Evolutionary conservation across 2,329 filamentous ascomycete species (phyloP).

Genomic region (Colletotrichum graminicola): DNA sequence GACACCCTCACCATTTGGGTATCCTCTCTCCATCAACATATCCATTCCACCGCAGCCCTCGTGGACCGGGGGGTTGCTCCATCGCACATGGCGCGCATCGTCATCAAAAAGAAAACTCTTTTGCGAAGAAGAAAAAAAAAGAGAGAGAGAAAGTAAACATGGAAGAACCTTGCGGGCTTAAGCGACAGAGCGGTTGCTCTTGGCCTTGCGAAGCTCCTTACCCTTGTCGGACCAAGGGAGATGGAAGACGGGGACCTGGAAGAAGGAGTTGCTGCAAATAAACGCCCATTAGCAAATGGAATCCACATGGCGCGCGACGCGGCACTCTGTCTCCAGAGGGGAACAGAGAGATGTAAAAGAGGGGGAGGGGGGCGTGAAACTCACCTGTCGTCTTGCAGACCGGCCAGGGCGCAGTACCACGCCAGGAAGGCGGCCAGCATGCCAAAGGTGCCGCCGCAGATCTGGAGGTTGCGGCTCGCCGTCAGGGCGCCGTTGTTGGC

Average conservation of each 20-base stretch:
- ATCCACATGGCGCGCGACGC: slow-evolving; percentile 20
- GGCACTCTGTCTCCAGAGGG: not conserved
- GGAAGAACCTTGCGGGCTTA: not conserved
- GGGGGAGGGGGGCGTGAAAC: slow-evolving; percentile 45
- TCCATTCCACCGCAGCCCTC: not conserved
- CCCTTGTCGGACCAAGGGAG: slow-evolving; percentile 94
- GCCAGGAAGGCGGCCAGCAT: slow-evolving; percentile 83
- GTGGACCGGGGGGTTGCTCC: not conserved
- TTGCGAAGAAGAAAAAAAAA: too few species aligned
- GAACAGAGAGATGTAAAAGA: not conserved
- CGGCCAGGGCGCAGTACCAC: slow-evolving; percentile 89
- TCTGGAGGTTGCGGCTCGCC: slow-evolving; percentile 66
- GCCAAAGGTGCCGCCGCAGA: slow-evolving; percentile 84
- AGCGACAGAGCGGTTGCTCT: slow-evolving; percentile 58
- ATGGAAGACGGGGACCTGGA: slow-evolving; percentile 91
- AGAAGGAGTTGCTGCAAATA: slow-evolving; percentile 80
- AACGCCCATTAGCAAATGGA: slow-evolving; percentile 44
- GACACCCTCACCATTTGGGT: not conserved
- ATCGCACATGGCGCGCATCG: not conserved
- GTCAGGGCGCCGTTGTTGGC: slow-evolving; percentile 62
- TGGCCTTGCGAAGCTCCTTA: slow-evolving; percentile 65
- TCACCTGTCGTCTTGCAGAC: slow-evolving; percentile 79
- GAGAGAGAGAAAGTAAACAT: not conserved
- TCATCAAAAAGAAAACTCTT: not conserved
- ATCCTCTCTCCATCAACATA: not conserved